These are phyloP conservation scores for Ophiosphaerella herpotricha DNA, from an alignment of 2,329 filamentous ascomycete genomes.

Conservation along the genomic window DNA sequence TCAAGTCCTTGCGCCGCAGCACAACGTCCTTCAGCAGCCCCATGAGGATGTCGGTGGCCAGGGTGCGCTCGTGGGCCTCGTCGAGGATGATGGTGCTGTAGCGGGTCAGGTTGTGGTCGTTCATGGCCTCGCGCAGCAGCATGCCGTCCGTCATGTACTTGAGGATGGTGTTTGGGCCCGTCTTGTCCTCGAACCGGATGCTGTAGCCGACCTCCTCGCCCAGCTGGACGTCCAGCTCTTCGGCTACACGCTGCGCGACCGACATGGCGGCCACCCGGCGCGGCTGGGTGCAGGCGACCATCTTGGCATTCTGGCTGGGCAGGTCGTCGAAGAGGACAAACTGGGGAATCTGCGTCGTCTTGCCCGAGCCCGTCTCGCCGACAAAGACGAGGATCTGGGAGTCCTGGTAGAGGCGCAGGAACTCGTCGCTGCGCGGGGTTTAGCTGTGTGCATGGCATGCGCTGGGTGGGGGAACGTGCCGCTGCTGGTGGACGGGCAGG, in stretches of 20 bases:
- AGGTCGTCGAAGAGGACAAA: constrained; percentile 98
- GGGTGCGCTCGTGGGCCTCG: constrained; percentile 96
- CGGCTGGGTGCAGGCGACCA: constrained; percentile 96
- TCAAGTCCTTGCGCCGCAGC: constrained; percentile 82
- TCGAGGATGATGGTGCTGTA: constrained; percentile 99
- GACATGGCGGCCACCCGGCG: constrained; percentile 97
- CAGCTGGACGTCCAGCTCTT: constrained; percentile 90
- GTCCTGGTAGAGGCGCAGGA: constrained; percentile 88
- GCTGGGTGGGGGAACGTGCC: constrained; percentile 54
- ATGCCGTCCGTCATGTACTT: constrained; percentile 99
- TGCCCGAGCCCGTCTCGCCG: constrained; percentile 98
- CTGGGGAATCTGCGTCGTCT: constrained; percentile 98
- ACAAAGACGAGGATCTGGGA: constrained; percentile 98
- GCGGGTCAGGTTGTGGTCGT: constrained; percentile 84
- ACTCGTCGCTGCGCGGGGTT: constrained; percentile 70
- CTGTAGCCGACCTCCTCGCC: constrained; percentile 96
- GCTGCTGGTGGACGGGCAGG: constrained; percentile 89
- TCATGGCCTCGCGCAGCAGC: constrained; percentile 90
- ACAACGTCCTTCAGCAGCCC: constrained; percentile 92
- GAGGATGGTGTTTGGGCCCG: constrained; percentile 84
- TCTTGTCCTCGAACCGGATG: constrained; percentile 96
- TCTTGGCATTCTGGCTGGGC: constrained; percentile 81
- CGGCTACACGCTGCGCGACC: constrained; percentile 92
- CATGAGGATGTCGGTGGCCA: constrained; percentile 93
- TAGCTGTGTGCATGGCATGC: constrained; percentile 5